Evolutionary conservation across 352 stramenopile genomes (phyloP).

Genomic region (Phytopythium chamaehyphon): DNA sequence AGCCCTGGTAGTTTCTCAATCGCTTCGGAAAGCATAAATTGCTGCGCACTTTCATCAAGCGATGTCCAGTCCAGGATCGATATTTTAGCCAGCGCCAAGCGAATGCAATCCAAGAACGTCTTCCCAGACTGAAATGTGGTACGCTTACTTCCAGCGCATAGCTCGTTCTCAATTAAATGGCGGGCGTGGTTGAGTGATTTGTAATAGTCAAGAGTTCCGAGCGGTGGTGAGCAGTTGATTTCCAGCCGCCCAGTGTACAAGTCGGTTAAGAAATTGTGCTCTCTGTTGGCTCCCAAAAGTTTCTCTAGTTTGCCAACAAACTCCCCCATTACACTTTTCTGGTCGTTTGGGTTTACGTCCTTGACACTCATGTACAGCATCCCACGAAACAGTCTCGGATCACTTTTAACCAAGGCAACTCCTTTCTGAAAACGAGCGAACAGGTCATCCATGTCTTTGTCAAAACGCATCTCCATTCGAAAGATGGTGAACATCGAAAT

Average conservation of each 20-base stretch:
- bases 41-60: conserved; percentile 49
- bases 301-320: conserved; percentile 41
- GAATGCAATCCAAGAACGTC: conserved; percentile 67
- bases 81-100: conserved; percentile 71
- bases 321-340: conserved; percentile 37
- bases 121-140: conserved; percentile 43
- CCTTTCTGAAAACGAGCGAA: conserved; percentile 66
- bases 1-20: conserved; percentile 37
- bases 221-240: conserved; percentile 64
- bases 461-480: conserved; percentile 65
- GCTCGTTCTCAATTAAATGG: conserved; percentile 14
- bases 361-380: conserved; percentile 62
- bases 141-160: conserved; percentile 9
- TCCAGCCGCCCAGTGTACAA: conserved; percentile 57
- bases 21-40: conserved; percentile 53
- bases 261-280: conserved; percentile 58
- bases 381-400: conserved; percentile 46
- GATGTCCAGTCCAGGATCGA: conserved; percentile 79
- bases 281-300: conserved; percentile 34
- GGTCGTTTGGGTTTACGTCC: conserved; percentile 67
- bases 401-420: conserved; percentile 49
- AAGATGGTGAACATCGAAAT: conserved; percentile 72
- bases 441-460: conserved; percentile 69
- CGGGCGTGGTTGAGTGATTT: conserved; percentile 44
- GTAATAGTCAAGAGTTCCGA: conserved; percentile 62